Conservation (phyloP, 805 yeast species). For the Wickerhamomyces alni region DNA sequence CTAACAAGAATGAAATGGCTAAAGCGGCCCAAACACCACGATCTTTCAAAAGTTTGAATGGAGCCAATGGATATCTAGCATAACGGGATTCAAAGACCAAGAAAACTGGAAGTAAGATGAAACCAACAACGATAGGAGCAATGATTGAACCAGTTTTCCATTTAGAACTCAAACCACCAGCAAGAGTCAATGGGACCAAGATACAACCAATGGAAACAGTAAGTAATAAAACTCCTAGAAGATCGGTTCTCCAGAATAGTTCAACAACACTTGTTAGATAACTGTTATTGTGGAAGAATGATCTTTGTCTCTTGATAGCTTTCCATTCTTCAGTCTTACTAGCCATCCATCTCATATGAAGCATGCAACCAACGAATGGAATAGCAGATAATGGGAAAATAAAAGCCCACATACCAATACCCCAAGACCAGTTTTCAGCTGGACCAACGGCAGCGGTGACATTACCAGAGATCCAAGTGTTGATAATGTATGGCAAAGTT, state of each 20-base stretch:
- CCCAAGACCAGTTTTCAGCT: slow-evolving; percentile 55
- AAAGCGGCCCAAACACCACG: slow-evolving; percentile 75
- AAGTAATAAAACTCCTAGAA: slow-evolving; percentile 53
- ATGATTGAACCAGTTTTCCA: slow-evolving; percentile 62
- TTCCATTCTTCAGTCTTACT: slow-evolving; percentile 46
- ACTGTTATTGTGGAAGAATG: slow-evolving; percentile 33
- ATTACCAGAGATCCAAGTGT: slow-evolving; percentile 72
- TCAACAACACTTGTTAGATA: slow-evolving; percentile 25
- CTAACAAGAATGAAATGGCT: slow-evolving; percentile 48
- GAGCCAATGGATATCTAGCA: slow-evolving; percentile 59
- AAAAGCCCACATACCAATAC: slow-evolving; percentile 76
- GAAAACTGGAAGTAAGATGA: slow-evolving; percentile 52
- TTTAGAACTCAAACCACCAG: slow-evolving; percentile 50
- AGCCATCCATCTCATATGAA: slow-evolving; percentile 53
- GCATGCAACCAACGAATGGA: slow-evolving; percentile 49
- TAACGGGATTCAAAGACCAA: slow-evolving; percentile 50
- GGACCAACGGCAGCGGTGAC: slow-evolving; percentile 35
- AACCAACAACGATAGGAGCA: slow-evolving; percentile 67
- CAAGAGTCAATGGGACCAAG: slow-evolving; percentile 68
- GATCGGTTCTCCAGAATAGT: slow-evolving; percentile 60
- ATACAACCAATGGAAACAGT: slow-evolving; percentile 56
- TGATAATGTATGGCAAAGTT: slow-evolving; percentile 66
- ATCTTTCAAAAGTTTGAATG: slow-evolving; percentile 52
- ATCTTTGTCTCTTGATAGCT: slow-evolving; percentile 32
- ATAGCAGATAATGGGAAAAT: slow-evolving; percentile 60